phyloP scores from a whole-genome alignment of 2,329 filamentous ascomycete genomes.

The Erysiphe pulchra region DNA sequence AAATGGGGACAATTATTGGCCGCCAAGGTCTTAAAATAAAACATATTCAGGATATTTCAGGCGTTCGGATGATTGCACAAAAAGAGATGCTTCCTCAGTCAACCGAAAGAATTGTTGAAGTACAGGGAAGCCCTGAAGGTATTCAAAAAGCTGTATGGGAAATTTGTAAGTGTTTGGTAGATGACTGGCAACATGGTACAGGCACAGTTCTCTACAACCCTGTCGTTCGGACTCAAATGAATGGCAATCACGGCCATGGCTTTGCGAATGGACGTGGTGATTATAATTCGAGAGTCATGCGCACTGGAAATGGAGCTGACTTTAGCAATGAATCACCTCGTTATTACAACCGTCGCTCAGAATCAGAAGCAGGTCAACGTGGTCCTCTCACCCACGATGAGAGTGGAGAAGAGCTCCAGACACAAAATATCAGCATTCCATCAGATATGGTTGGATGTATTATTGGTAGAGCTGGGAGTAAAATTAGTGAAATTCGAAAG shows the following conservation, averaged over 20 bases:
- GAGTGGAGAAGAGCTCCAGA: conserved; percentile 93
- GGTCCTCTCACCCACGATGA: conserved; percentile 77
- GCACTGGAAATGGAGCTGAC: conserved; percentile 89
- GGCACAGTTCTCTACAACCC: conserved; percentile 97
- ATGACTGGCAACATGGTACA: conserved; percentile 92
- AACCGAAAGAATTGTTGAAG: conserved; percentile 90
- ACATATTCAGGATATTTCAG: conserved; percentile 90
- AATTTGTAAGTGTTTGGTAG: conserved; percentile 93
- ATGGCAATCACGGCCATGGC: conserved; percentile 19
- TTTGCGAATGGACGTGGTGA: conserved; percentile 26
- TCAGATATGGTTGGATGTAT: conserved; percentile 99
- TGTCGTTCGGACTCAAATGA: conserved; percentile 58
- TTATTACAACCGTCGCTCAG: conserved; percentile 55
- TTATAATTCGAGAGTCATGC: conserved; percentile 49
- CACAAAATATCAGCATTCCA: conserved; percentile 97
- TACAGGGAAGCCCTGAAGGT: conserved; percentile 81
- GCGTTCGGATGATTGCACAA: conserved; percentile 96
- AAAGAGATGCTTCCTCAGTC: conserved; percentile 99
- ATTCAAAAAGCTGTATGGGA: conserved; percentile 96
- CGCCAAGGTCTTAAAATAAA: conserved; percentile 96
- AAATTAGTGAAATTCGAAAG: conserved; percentile 98
- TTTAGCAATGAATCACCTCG: conserved; percentile 64
- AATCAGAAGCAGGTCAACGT: conserved; percentile 55
- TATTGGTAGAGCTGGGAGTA: conserved; percentile 80
- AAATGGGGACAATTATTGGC: conserved; percentile 99